Evolutionary conservation across 2,329 filamentous ascomycete species (phyloP), one percentile per base, ranked within the genome.

Genomic region (Colletotrichum tropicicola): DNA sequence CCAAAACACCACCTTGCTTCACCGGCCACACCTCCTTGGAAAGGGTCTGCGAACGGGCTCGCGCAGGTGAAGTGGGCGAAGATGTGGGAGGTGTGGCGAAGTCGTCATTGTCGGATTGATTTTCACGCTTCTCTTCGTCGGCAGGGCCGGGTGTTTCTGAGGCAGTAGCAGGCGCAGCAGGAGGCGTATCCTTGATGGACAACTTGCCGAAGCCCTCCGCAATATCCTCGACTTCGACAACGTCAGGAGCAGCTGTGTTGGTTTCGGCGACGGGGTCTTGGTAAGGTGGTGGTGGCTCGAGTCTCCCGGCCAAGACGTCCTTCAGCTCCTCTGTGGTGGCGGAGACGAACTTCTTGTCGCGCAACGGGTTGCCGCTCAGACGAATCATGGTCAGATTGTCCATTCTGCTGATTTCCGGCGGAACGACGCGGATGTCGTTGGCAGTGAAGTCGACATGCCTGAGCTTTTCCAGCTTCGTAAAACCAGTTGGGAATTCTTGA

Each of bases 311-410:
- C 44, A 98, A 79, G 44, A 90, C 88, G 43, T 87, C 86, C 77
- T 97, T 97, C 67, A 98, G 81, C 57, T 96, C 92, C 13, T 93
- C 91, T 0, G 92, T 94, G 21, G 86, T 86, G 79, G 97, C 92
- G 1, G 88, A 91, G 13, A 94, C 82, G 70, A 96, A 93, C 74
- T 94, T 97, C 74, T 92, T 94, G 74, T 98, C 94, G 13, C 92
- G 86, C 13, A 99, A 81, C 0, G 96, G 96, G 72, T 99, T 99
- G n/a, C 93, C 94, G 44, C 89, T 90, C 30, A 99, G 82, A 5
- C 90, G 89, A 43, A 98, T 85, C 73, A 90, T 90, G 19, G 89
- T 85, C 9, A 99, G 80, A 45, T 80, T 89, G 6, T 93, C 88
- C 93, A 98, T 97, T 25, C 87, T 81, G 5, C 91, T 91, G 62